Conservation (phyloP, 805 yeast species). For the Saccharomyces mikatae region DNA sequence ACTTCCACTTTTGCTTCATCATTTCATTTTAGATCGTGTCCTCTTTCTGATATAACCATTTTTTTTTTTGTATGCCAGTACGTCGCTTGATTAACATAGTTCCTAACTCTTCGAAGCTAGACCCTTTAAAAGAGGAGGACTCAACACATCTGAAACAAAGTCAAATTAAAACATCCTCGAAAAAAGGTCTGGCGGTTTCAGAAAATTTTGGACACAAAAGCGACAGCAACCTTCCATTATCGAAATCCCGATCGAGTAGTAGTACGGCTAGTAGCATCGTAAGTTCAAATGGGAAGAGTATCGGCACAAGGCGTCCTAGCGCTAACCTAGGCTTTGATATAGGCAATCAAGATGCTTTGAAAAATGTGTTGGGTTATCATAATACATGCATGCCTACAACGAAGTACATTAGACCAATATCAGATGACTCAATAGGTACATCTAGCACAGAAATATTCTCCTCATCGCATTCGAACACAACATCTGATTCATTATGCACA, state of each 20-base stretch:
- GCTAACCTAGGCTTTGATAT: background rate
- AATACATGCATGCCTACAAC: background rate
- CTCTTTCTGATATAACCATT: background rate
- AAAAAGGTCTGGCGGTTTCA: background rate
- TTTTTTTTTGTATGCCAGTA: background rate
- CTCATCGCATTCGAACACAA: conserved; percentile 13
- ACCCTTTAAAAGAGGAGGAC: background rate
- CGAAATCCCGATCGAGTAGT: background rate
- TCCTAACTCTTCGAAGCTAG: background rate
- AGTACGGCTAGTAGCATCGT: background rate
- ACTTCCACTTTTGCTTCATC: background rate
- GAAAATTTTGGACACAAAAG: background rate
- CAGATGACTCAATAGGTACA: conserved; percentile 24
- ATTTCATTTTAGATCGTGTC: background rate
- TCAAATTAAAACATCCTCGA: background rate
- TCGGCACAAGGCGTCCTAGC: conserved; percentile 2
- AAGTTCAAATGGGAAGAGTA: background rate
- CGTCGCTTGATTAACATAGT: background rate
- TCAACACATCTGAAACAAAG: background rate
- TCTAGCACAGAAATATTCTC: conserved; percentile 23
- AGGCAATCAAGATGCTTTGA: background rate
- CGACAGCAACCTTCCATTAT: background rate
- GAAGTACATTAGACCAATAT: conserved; percentile 18
- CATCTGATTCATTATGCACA: conserved; percentile 12
- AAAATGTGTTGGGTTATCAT: background rate